A percentile compares a stretch with the other conserved stretches of the same genome.
Conservation (phyloP, 1,284 basidiomycete genomes). For the Trichosporon coremiiforme region DNA sequence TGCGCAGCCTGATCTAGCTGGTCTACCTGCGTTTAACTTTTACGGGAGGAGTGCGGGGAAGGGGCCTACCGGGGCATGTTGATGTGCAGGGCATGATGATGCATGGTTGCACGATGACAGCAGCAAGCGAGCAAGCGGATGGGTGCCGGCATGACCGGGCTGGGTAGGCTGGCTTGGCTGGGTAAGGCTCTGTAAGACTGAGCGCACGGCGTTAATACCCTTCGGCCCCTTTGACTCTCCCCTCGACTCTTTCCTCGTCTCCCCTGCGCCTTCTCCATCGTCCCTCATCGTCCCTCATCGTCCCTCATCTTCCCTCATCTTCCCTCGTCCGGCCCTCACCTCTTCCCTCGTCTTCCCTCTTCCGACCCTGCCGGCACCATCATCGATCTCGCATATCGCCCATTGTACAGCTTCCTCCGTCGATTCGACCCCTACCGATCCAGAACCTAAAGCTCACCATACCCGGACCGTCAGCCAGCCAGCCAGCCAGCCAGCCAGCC, state of each 20-base stretch:
- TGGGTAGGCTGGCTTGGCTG: too few relatives aligned
- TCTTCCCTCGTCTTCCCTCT: not conserved
- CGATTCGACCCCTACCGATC: not conserved
- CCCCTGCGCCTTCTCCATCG: not conserved
- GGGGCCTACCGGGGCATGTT: not conserved
- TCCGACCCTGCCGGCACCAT: not conserved
- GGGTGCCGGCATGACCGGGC: not conserved
- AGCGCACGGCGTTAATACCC: not conserved
- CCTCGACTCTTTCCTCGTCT: not conserved
- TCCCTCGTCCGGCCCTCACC: not conserved
- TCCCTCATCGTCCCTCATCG: not conserved
- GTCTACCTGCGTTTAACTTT: not conserved
- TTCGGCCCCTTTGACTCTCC: not conserved
- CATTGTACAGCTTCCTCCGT: constrained; percentile 2
- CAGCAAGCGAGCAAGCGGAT: not conserved
- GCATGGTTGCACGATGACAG: not conserved
- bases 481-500: too few relatives aligned
- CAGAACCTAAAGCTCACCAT: not conserved
- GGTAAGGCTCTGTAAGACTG: too few relatives aligned
- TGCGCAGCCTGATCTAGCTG: constrained; percentile 1
- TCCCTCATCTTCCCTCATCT: not conserved
- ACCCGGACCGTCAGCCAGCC: not conserved
- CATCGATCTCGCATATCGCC: too few relatives aligned
- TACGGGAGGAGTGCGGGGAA: not conserved
- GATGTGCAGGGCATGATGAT: not conserved